Evolutionary conservation across 768 basidiomycete genomes (phyloP), one percentile per base, ranked within the genome.

Genomic region (Macrolepiota fuliginosa): DNA sequence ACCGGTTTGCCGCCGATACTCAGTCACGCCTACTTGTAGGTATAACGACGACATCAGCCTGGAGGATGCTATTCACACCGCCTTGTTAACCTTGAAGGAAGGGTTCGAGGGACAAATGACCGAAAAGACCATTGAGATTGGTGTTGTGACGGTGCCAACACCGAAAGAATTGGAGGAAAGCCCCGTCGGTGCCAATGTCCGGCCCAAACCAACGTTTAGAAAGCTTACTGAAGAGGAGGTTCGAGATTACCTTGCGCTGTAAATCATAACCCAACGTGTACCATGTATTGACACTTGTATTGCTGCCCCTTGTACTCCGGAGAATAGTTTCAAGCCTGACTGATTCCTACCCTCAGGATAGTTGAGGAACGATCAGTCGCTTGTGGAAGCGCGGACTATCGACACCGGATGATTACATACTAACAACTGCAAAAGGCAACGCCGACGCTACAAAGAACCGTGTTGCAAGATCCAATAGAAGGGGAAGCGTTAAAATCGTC

Each of bases 61-160:
- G 61, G 96, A 98, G 77, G 97, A 98, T 73, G 97, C 96, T 36
- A 98, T 98, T 66, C 97, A 99, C 76, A 99, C 97, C 12, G 97
- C 97, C 36, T 85, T 99, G 29, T 77, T 99, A 66, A 99, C 97
- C 37, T 81, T 98, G 66, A 98, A 99, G 77, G 97, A 98, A 77
- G 96, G 97, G 3, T 99, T 98, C 69, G 97, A 99, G 76, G 97
- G 97, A n/a, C 93, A 98, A 72, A 98, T 99, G 96, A 98, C 96
- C 29, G 97, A 98, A 78, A 96, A 97, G 81, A 99, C 97, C 50
- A 97, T 99, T 70, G 97, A 99, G 78, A 94, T 99, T 55, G 97
- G 97, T 36, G 88, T 99, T 42, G 86, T 98, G 65, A 96, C 94
- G 54, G 91, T 96, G 15, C 93, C 94, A 7, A 91, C 90, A 12